phyloP scores from a whole-genome alignment of 2,329 filamentous ascomycete genomes.

The Xenoacremonium recifei region DNA sequence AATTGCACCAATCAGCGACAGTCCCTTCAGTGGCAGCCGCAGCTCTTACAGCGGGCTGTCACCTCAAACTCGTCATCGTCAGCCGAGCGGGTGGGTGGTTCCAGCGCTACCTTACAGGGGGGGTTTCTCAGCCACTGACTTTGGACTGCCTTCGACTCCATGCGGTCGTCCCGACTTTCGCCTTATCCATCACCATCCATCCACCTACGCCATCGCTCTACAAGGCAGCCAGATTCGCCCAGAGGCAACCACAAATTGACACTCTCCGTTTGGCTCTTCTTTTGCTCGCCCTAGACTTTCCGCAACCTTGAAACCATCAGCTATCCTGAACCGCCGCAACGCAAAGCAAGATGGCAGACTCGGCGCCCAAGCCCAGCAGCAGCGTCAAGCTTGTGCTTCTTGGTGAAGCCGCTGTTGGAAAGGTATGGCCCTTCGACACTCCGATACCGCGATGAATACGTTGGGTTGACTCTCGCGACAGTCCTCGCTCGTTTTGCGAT shows the following conservation, averaged over 20 bases:
- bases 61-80: slow-evolving; percentile 26
- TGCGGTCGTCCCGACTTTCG: neutral
- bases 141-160: neutral
- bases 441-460: slow-evolving; percentile 1
- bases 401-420: slow-evolving; percentile 96
- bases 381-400: slow-evolving; percentile 99
- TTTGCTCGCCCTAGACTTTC: no score
- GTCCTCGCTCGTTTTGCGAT: slow-evolving; percentile 96
- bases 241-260: no score
- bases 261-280: no score
- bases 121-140: slow-evolving; percentile 24
- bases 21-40: neutral
- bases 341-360: slow-evolving; percentile 40
- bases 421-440: slow-evolving; percentile 60
- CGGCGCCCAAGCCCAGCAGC: slow-evolving; percentile 88
- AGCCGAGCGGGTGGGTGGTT: no score
- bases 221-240: slow-evolving; percentile 3
- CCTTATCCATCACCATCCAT: neutral
- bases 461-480: slow-evolving; percentile 38
- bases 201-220: neutral
- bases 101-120: no score
- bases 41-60: slow-evolving; percentile 1
- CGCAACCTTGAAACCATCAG: neutral
- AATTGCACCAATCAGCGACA: neutral
- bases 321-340: no score